Conservation (phyloP, 2,329 filamentous ascomycete species). For the Cladophialophora psammophila region DNA sequence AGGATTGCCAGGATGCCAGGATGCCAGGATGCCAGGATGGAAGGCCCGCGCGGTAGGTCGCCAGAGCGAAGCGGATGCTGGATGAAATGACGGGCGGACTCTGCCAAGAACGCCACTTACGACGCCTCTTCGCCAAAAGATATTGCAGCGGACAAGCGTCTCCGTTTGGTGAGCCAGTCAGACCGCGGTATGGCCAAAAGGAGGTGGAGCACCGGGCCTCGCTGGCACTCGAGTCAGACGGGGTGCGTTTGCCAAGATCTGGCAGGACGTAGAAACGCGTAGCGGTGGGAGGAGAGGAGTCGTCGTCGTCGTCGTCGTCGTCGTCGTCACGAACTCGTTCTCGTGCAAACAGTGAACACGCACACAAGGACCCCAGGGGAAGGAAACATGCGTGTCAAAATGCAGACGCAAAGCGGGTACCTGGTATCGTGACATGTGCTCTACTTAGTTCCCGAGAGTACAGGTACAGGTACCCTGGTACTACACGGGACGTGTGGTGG, state of each 20-base stretch:
- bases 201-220: slow-evolving; percentile 11
- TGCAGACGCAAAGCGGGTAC: background rate
- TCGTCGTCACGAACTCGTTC: background rate
- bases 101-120: slow-evolving; percentile 27
- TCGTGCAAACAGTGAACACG: background rate
- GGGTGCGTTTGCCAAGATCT: background rate
- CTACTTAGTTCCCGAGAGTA: background rate
- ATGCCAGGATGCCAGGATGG: too few relatives aligned
- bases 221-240: slow-evolving; percentile 2
- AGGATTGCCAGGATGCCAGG: slow-evolving; percentile 17
- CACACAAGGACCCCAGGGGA: background rate
- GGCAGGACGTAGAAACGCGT: slow-evolving; percentile 1
- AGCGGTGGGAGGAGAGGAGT: background rate
- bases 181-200: background rate
- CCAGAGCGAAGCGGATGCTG: too few relatives aligned
- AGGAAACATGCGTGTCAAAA: background rate
- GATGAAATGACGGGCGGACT: slow-evolving; percentile 8
- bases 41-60: too few relatives aligned
- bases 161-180: slow-evolving; percentile 8
- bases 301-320: too few relatives aligned
- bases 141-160: slow-evolving; percentile 8
- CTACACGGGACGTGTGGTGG: background rate
- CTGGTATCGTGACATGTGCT: background rate
- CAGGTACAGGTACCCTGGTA: background rate
- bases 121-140: slow-evolving; percentile 19